Percentiles rank a stretch among this genome's conserved stretches.
Conservation (phyloP, 2,329 filamentous ascomycete genomes). For the Aspergillus bombycis region DNA sequence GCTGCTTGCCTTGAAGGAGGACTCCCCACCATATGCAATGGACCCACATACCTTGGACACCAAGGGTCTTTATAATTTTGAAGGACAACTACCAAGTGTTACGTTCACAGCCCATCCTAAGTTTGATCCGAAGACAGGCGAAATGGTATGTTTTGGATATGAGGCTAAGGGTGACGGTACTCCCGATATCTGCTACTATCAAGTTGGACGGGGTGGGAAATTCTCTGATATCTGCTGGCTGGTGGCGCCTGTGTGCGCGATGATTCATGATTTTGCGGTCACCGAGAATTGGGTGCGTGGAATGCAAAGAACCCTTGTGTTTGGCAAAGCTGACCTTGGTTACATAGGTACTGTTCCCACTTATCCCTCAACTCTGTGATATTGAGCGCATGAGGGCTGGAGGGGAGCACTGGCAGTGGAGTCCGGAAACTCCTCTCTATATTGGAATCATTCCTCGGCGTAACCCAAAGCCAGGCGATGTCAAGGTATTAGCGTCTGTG, state of each 20-base stretch:
- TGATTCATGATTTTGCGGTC: slow-evolving; percentile 50
- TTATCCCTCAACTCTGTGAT: slow-evolving; percentile 40
- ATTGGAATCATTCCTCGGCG: slow-evolving; percentile 31
- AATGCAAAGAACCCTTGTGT: too few species aligned
- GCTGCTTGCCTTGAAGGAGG: slow-evolving; percentile 52
- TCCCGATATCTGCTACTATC: slow-evolving; percentile 43
- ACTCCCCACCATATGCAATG: slow-evolving; percentile 56
- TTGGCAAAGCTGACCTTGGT: too few species aligned
- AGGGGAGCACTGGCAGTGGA: slow-evolving; percentile 47
- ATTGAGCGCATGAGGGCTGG: slow-evolving; percentile 43
- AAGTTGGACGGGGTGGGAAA: slow-evolving; percentile 31
- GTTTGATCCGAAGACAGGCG: slow-evolving; percentile 53
- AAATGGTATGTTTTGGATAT: slow-evolving; percentile 57
- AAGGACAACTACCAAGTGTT: slow-evolving; percentile 50
- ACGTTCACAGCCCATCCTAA: slow-evolving; percentile 59
- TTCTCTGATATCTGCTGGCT: slow-evolving; percentile 39
- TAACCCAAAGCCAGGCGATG: slow-evolving; percentile 33
- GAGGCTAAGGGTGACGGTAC: slow-evolving; percentile 47
- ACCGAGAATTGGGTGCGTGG: slow-evolving; percentile 42
- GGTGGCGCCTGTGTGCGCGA: slow-evolving; percentile 38
- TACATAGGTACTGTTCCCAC: slow-evolving; percentile 27
- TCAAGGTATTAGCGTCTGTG: slow-evolving; percentile 25
- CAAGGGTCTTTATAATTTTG: slow-evolving; percentile 54
- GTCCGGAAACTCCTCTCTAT: slow-evolving; percentile 34
- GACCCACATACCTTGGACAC: slow-evolving; percentile 54